Conservation (phyloP, 306 rosid species). For the Canavalia ensiformis region DNA sequence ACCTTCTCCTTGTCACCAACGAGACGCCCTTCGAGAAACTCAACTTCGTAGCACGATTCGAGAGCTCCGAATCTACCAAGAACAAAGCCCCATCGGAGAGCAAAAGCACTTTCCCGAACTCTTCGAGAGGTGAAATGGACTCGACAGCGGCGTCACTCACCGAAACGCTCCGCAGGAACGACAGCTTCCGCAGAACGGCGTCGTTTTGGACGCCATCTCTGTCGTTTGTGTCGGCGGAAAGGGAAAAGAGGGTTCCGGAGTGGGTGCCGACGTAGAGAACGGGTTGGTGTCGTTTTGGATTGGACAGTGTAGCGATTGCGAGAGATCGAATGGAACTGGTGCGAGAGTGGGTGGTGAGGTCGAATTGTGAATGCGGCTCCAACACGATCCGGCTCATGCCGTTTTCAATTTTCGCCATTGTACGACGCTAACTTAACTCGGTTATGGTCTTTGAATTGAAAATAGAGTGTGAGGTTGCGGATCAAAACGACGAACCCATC, state of each 20-base stretch:
- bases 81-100: conserved; percentile 81
- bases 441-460: background rate
- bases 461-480: background rate
- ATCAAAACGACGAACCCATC: background rate
- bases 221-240: conserved; percentile 57
- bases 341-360: conserved; percentile 63
- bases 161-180: conserved; percentile 59
- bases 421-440: background rate
- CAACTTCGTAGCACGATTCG: conserved; percentile 66
- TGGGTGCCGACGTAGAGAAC: conserved; percentile 72
- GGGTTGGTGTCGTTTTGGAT: conserved; percentile 43
- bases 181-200: conserved; percentile 51
- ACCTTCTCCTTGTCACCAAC: conserved; percentile 64
- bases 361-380: conserved; percentile 75
- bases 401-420: conserved; percentile 67
- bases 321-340: conserved; percentile 68
- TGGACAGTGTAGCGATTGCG: conserved; percentile 58
- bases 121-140: conserved; percentile 60
- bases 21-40: conserved; percentile 69
- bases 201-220: background rate
- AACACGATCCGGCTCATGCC: conserved; percentile 72
- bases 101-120: conserved; percentile 63
- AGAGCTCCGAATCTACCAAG: conserved; percentile 66
- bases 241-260: conserved; percentile 73
- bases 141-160: conserved; percentile 67